Evolutionary conservation across 768 basidiomycete species (phyloP), one percentile per base, ranked within the genome.

Genomic region (Suillus ampliporus): DNA sequence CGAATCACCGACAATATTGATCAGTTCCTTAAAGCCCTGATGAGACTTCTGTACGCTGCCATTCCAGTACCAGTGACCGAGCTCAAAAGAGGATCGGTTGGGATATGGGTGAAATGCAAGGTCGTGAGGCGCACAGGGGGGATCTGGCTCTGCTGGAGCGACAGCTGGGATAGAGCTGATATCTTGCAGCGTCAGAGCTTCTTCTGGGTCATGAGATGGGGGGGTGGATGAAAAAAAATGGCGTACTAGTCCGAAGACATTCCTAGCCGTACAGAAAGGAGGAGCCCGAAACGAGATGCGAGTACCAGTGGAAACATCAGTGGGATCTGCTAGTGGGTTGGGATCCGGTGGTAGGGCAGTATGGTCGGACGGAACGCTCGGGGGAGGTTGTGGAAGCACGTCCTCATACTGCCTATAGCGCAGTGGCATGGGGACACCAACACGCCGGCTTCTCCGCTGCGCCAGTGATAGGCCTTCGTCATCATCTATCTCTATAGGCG

Each of bases 151-250:
- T 26, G 6, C 31, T 17, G 21, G 50, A 61, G 17, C 34, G 1
- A 19, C 35, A 28, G 46, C 53, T 6, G 59, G 44, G 63, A 66
- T 7, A 64, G 64, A 37, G 67, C 62, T n/a, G 35, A 34, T 35
- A 68, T 67, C 7, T 14, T 62, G 28, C 59, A 43, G 43, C 19
- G 19, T 43, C 43, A 9, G 8, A 6, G 8, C 43, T 13, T 58
- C 56, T 9, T 62, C 57, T 14, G 61, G 61, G 43, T 62, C 57
- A 21, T 62, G 54, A 47, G 56, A 38, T 6, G 61, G 61, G 19
- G 50, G 48, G 21, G 11, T 34, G 23, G 44, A 34, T 44, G 26
- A 37, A 23, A 46, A 38, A 17, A 23, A 62, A 13, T 57, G 31
- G 31, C n/a, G 57, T 19, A 46, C 19, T 19, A 62, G 48, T 28